Evolutionary conservation across 257 asterid species (phyloP).

Genomic region (Gynochthodes officinalis): DNA sequence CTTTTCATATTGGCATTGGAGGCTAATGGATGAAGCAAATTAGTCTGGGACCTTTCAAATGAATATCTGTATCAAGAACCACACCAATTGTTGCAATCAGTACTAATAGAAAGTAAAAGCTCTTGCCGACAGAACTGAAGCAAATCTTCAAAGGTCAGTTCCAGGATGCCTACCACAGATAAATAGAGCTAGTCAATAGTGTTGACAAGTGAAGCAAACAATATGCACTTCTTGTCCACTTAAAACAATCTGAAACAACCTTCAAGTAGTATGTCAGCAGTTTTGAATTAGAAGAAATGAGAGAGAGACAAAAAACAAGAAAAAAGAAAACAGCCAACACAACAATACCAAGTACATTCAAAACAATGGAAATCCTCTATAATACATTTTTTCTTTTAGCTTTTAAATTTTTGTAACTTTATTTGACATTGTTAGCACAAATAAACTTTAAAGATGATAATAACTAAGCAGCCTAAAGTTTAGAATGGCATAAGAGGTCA

Average conservation of each 20-base stretch:
- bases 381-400: not conserved
- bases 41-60: not conserved
- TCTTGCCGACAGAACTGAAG: not conserved
- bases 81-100: not conserved
- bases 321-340: not conserved
- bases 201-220: not conserved
- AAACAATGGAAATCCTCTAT: not conserved
- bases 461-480: too few species aligned
- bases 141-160: slow-evolving; percentile 1
- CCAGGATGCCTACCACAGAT: not conserved
- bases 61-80: not conserved
- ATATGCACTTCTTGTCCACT: not conserved
- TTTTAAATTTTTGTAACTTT: too few species aligned
- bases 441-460: too few species aligned
- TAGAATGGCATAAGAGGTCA: too few species aligned
- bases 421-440: too few species aligned
- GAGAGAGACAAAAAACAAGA: not conserved
- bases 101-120: not conserved
- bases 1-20: not conserved
- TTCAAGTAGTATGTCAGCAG: not conserved
- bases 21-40: not conserved
- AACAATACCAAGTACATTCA: not conserved
- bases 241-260: not conserved
- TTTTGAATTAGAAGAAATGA: not conserved
- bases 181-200: not conserved